A percentile compares a stretch with the other conserved stretches of the same genome.
Conservation (phyloP, 1,284 basidiomycete genomes). For the Ganoderma meredithae region DNA sequence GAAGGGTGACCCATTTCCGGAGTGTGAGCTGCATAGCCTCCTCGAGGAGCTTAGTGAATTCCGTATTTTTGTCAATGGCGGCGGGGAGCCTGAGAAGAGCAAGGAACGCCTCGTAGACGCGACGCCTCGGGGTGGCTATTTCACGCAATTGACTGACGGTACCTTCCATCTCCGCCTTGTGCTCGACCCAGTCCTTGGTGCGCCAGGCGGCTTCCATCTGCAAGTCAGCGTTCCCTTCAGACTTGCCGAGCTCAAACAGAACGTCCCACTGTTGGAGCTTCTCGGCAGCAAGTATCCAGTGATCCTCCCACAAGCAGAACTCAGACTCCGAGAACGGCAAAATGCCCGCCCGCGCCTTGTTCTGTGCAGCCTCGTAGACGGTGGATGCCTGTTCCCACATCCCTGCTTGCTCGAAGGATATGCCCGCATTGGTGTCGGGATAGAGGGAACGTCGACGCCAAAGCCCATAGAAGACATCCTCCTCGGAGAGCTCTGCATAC, state of each 20-base stretch:
- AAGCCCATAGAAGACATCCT: constrained; percentile 97
- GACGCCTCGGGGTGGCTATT: constrained; percentile 89
- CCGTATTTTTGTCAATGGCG: constrained; percentile 74
- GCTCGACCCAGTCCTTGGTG: constrained; percentile 89
- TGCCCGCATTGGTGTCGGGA: constrained; percentile 90
- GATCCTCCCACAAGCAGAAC: constrained; percentile 99
- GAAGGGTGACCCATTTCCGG: constrained; percentile 95
- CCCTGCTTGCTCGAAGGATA: constrained; percentile 97
- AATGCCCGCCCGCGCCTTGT: constrained; percentile 82
- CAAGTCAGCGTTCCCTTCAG: constrained; percentile 92
- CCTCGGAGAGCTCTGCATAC: constrained; percentile 95
- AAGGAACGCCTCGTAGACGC: constrained; percentile 96
- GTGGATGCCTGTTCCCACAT: constrained; percentile 95
- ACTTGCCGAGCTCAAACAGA: constrained; percentile 90
- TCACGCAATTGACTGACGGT: constrained; percentile 87
- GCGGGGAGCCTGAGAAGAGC: constrained; percentile 77
- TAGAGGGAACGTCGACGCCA: constrained; percentile 93
- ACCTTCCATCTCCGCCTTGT: constrained; percentile 84
- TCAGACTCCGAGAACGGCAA: constrained; percentile 96
- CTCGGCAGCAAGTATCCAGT: constrained; percentile 96
- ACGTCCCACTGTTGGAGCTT: constrained; percentile 99
- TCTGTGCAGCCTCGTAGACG: constrained; percentile 92
- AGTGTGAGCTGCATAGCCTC: constrained; percentile 97
- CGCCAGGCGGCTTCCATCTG: constrained; percentile 97
- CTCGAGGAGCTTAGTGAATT: constrained; percentile 90